Base-by-base conservation (phyloP, 441 rosid species). In the Raphanus hybrid region DNA sequence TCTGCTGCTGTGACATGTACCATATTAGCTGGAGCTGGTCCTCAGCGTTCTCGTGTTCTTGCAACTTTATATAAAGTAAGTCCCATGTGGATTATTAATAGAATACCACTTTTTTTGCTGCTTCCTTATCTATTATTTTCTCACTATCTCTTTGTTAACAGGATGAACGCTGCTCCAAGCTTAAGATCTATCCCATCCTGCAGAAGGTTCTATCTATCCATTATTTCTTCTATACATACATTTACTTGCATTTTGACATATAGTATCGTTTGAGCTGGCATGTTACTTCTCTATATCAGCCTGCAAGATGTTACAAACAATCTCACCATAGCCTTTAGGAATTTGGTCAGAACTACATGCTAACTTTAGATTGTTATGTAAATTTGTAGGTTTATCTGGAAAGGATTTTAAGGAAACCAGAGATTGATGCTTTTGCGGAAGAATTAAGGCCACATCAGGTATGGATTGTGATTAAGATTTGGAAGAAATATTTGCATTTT, bases 1-100 rank as follows among this genome's bases (percentile, higher is more conserved):
- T 84, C 97, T 32, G 97, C 97, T 87, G 98, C 98, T 82, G 97
- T 96, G 78, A 96, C 99, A 59, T 91, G 98, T 78, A 94, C 99
- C 69, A 94, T 94, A 81, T 85, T 94, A 84, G 99, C 97, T 80
- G 99, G 92, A 74, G 99, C 98, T 0, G 98, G 98, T 81, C 99
- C 99, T 84, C 99, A 91, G 74, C 93, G 98, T 32, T 96, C 99
- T 69, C 95, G 98, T 81, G 98, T 96, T 74, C 98, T 96, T 77
- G 98, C 98, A 32, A 94, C 98, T 75, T 80, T 94, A 58, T 94
- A 96, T 84, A 96, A 94, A 85, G 99, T 94, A 87, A 60, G 45
- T 32, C 23, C 14, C 50, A 5, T 32, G 50, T 23, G 48, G 63
- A 41, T 59, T 5, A 41, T 11, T 6, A 27, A 23, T 64, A 10